These are phyloP conservation scores for Tephrocybe rancida DNA, from an alignment of 768 basidiomycete genomes.

Conservation along the genomic window DNA sequence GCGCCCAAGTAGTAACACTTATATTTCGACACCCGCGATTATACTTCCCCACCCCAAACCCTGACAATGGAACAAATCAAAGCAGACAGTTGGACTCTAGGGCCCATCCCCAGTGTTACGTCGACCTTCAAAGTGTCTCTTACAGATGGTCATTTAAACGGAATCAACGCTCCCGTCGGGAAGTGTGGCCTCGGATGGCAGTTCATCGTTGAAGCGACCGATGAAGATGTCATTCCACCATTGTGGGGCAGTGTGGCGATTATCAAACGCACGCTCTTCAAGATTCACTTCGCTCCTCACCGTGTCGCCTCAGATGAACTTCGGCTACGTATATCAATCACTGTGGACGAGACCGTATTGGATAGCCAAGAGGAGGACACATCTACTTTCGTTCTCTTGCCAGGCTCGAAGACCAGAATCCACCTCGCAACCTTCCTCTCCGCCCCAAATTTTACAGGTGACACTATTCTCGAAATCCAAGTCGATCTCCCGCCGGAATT, in stretches of 20 bases:
- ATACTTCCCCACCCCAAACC: too few relatives aligned
- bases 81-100: conserved; percentile 5
- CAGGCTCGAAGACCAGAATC: not conserved
- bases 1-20: too few relatives aligned
- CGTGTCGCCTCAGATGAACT: not conserved
- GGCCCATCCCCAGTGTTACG: not conserved
- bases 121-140: conserved; percentile 6
- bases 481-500: conserved; percentile 8
- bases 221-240: not conserved
- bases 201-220: not conserved
- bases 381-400: not conserved
- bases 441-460: conserved; percentile 2
- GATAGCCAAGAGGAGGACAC: not conserved
- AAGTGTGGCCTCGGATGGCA: conserved; percentile 14
- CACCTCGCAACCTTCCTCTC: not conserved
- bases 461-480: not conserved
- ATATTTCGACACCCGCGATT: too few relatives aligned
- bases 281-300: conserved; percentile 7
- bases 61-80: conserved; percentile 8
- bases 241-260: not conserved
- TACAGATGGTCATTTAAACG: not conserved
- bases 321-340: not conserved
- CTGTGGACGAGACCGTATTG: not conserved
- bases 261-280: conserved; percentile 1
- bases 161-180: not conserved